phyloP scores from a whole-genome alignment of 1,284 basidiomycete species.

The Rhodotorula sp. region DNA sequence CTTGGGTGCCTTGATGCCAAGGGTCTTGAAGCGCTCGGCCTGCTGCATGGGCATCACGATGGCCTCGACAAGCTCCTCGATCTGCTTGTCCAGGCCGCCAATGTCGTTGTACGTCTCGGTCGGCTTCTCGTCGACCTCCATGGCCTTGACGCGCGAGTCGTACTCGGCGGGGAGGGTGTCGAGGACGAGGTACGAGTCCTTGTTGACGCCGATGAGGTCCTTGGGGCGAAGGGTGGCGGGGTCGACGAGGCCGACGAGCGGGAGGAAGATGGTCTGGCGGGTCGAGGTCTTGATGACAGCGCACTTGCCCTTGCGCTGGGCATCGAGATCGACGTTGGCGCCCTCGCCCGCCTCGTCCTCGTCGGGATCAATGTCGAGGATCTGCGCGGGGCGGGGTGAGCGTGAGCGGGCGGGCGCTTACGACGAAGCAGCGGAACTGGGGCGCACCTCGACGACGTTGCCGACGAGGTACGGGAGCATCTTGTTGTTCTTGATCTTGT shows the following conservation, averaged over 20 bases:
- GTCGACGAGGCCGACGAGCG: conserved; percentile 94
- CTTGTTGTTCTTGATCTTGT: conserved; percentile 99
- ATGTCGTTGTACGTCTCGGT: conserved; percentile 79
- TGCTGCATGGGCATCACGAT: conserved; percentile 80
- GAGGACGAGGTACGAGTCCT: conserved; percentile 97
- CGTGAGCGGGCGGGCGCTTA: background rate
- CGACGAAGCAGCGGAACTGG: background rate
- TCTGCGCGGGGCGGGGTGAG: conserved; percentile 59
- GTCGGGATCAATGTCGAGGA: conserved; percentile 85
- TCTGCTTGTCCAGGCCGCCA: conserved; percentile 77
- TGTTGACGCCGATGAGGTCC: conserved; percentile 98
- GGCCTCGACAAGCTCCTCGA: conserved; percentile 76
- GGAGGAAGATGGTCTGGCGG: conserved; percentile 92
- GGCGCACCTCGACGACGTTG: conserved; percentile 85
- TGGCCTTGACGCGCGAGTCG: conserved; percentile 78
- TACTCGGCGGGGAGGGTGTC: conserved; percentile 81
- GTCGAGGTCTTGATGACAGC: conserved; percentile 99
- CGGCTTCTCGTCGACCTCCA: conserved; percentile 87
- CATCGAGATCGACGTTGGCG: conserved; percentile 88
- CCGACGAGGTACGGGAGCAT: conserved; percentile 96
- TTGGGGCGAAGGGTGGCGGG: conserved; percentile 83
- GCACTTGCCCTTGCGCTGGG: conserved; percentile 93
- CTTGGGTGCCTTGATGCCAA: conserved; percentile 78
- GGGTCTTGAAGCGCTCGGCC: conserved; percentile 75
- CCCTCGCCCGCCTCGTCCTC: conserved; percentile 67